phyloP scores from a whole-genome alignment of 1,139 yeast genomes.

The Lodderomyces pseudojiufengensis region DNA sequence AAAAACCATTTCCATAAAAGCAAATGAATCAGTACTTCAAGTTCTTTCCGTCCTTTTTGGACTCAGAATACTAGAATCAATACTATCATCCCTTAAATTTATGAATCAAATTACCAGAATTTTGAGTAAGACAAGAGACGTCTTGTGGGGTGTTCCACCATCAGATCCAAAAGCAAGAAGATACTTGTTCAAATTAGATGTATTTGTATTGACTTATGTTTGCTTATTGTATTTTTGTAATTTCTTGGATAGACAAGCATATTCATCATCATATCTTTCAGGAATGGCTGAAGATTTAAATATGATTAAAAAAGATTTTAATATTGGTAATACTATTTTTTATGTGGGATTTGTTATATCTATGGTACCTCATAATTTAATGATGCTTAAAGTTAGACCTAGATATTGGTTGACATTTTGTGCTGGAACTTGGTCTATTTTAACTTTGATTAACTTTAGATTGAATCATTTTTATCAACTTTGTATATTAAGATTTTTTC shows the following conservation, averaged over 20 bases:
- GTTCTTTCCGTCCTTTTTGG: too few species aligned
- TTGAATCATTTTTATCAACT: conserved; percentile 42
- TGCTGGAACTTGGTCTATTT: conserved; percentile 51
- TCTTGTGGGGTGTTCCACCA: conserved; percentile 13
- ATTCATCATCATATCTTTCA: conserved; percentile 57
- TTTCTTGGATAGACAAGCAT: conserved; percentile 44
- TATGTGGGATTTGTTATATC: conserved; percentile 59
- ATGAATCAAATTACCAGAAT: background rate
- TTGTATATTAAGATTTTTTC: conserved; percentile 51
- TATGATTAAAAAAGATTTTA: conserved; percentile 47
- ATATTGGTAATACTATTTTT: conserved; percentile 51
- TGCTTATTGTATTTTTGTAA: conserved; percentile 55
- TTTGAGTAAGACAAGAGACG: background rate
- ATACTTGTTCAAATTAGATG: conserved; percentile 48
- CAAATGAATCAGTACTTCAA: too few species aligned
- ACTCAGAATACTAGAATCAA: too few species aligned
- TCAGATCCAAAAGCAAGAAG: conserved; percentile 35
- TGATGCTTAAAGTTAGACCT: conserved; percentile 49
- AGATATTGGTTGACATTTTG: conserved; percentile 54
- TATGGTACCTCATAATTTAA: conserved; percentile 53
- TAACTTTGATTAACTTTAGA: conserved; percentile 49
- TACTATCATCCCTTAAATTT: too few species aligned
- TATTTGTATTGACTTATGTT: conserved; percentile 53
- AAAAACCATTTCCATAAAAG: too few species aligned
- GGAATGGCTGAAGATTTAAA: conserved; percentile 55